Percentiles rank a stretch among this genome's conserved stretches.
Evolutionary conservation across 1,139 yeast genomes (phyloP).

Genomic region (Kodamaea derodonti): DNA sequence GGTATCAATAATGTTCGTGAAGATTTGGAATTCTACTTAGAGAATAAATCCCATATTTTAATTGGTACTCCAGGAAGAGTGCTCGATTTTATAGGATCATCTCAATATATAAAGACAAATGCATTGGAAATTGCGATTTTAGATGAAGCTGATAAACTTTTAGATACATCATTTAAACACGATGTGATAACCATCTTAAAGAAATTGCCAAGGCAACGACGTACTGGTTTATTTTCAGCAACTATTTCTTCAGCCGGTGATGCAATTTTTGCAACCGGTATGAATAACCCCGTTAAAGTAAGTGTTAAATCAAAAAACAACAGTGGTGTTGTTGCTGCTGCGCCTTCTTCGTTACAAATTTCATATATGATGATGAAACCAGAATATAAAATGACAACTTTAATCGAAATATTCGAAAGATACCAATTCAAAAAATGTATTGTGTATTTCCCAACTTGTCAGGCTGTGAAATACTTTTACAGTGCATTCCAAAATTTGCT

Average conservation of each 20-base stretch:
- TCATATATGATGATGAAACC: slow-evolving; percentile 62
- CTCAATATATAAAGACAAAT: slow-evolving; percentile 46
- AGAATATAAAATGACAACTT: slow-evolving; percentile 52
- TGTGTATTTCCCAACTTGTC: slow-evolving; percentile 90
- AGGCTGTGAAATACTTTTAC: slow-evolving; percentile 74
- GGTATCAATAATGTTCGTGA: slow-evolving; percentile 70
- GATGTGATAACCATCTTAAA: slow-evolving; percentile 67
- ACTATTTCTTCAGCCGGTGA: slow-evolving; percentile 79
- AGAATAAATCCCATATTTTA: slow-evolving; percentile 62
- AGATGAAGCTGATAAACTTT: slow-evolving; percentile 89
- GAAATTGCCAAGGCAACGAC: slow-evolving; percentile 78
- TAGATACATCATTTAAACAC: slow-evolving; percentile 72
- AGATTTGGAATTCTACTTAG: slow-evolving; percentile 59
- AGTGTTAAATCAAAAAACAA: slow-evolving; percentile 56
- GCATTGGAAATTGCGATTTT: slow-evolving; percentile 72
- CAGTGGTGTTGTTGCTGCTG: slow-evolving; percentile 24
- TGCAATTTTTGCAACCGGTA: slow-evolving; percentile 68
- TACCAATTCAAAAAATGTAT: slow-evolving; percentile 69
- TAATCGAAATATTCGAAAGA: slow-evolving; percentile 52
- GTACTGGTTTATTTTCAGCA: slow-evolving; percentile 93
- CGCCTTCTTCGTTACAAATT: slow-evolving; percentile 66
- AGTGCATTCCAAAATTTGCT: slow-evolving; percentile 40
- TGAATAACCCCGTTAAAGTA: slow-evolving; percentile 85
- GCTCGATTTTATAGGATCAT: slow-evolving; percentile 61
- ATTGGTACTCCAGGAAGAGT: slow-evolving; percentile 94